Evolutionary conservation across 1,284 basidiomycete species (phyloP), one percentile per base, ranked within the genome.

Genomic region (Serendipita sp.): DNA sequence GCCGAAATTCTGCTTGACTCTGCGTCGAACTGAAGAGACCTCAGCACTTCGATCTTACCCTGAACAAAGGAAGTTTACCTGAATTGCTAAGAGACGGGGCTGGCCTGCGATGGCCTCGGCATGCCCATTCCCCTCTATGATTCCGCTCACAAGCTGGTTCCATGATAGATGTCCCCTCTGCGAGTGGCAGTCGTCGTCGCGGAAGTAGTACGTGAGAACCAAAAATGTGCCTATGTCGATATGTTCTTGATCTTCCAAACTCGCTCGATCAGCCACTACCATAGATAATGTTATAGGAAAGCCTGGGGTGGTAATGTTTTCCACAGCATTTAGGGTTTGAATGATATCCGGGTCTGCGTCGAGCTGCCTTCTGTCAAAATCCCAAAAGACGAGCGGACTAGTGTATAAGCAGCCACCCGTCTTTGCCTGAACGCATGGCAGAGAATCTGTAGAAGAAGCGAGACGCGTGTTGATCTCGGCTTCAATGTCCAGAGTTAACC

Each of bases 151-250:
- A 4, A 79, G 74, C 50, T 83, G 74, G 49, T 81, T 70, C 87
- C 88, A 91, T 30, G 76, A 72, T 63, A 75, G 71, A 67, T 88
- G 88, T 38, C 84, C 83, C 13, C 76, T 72, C 62, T 78, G 80
- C 60, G 78, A 77, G 64, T 83, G 73, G 71, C 88, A 91, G 66
- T 86, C 82, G 13, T 77, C 79, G 67, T 88, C 84, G 3, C 79
- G 81, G 70, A 91, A 88, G 72, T 88, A 83, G 70, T 88, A 90
- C 0, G 87, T 89, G 63, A 91, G 76, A 10, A 83, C 85, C 22
- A 91, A 78, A 69, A 83, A 87, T 60, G 76, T 79, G 47, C 87
- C 85, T 60, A 79, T 82, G 67, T 87, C 83, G 63, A 84, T 77
- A 61, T 76, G 74, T 12, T 71, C 68, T 47, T 75, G 74, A 60